Conservation (phyloP, 192 early-diverging fungal species). For the Linnemannia zychae region DNA sequence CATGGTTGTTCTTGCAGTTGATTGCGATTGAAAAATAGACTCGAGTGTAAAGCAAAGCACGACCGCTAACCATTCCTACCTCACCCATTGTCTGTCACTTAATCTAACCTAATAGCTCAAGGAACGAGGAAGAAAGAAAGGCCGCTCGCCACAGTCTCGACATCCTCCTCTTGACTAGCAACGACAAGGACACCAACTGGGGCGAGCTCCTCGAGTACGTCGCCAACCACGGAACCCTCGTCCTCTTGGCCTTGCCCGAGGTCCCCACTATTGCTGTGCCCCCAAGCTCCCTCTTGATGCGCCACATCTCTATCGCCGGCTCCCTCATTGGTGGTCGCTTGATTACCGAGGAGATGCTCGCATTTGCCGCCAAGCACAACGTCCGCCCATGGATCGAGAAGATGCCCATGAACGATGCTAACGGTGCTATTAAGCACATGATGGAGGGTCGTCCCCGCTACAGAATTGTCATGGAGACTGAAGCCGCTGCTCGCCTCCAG, state of each 20-base stretch:
- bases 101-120: constrained; percentile 25
- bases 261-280: constrained; percentile 38
- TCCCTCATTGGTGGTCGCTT: constrained; percentile 75
- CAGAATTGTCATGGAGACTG: constrained; percentile 79
- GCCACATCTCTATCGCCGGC: constrained; percentile 68
- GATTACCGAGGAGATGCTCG: constrained; percentile 74
- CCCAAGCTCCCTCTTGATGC: constrained; percentile 58
- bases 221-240: constrained; percentile 69
- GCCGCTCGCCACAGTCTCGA: constrained; percentile 45
- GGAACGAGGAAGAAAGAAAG: constrained; percentile 37
- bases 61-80: neutral
- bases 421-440: constrained; percentile 72
- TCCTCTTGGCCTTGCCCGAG: constrained; percentile 79
- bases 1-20: neutral
- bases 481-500: constrained; percentile 45
- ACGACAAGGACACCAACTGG: constrained; percentile 60
- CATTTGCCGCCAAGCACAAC: constrained; percentile 72
- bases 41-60: neutral
- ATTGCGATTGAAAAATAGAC: neutral
- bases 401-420: constrained; percentile 71
- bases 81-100: neutral
- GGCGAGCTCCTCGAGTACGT: constrained; percentile 61
- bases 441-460: constrained; percentile 75
- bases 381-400: constrained; percentile 77
- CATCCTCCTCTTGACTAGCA: constrained; percentile 52